Conservation (phyloP, 164 flowering plant species). For the Sextonia rubra region DNA sequence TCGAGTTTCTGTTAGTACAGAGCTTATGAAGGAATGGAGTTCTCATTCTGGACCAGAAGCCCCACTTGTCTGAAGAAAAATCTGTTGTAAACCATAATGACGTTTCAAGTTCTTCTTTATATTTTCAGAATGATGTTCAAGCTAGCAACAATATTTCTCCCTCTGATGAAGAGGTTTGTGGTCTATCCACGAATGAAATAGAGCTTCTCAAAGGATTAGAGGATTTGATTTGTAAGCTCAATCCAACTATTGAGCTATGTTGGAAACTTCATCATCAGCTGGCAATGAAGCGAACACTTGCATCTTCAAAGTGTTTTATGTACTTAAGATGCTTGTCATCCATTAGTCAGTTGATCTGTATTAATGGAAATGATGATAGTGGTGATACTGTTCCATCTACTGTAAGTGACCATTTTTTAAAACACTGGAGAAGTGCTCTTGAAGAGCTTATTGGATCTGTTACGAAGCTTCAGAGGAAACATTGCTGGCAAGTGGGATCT, state of each 20-base stretch:
- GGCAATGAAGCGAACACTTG: conserved; percentile 45
- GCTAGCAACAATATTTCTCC: conserved; percentile 15
- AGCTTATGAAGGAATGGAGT: conserved; percentile 33
- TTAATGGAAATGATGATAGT: conserved; percentile 21
- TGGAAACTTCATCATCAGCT: conserved; percentile 75
- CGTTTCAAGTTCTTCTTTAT: conserved; percentile 19
- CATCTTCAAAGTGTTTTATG: conserved; percentile 50
- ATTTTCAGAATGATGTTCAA: conserved; percentile 40
- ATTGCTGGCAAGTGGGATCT: conserved; percentile 82
- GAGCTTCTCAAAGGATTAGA: conserved; percentile 44
- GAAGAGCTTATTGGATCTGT: conserved; percentile 47
- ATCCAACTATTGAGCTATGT: conserved; percentile 57
- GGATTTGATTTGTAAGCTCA: conserved; percentile 44
- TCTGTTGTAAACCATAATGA: conserved; percentile 14
- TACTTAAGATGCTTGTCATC: conserved; percentile 56
- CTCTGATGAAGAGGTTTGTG: conserved; percentile 2
- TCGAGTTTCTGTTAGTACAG: conserved; percentile 34
- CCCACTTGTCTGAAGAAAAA: conserved; percentile 25
- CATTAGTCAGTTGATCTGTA: conserved; percentile 20
- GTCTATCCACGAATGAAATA: conserved; percentile 39
- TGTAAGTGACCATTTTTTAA: conserved; percentile 20
- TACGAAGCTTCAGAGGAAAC: conserved; percentile 40
- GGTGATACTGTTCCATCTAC: conserved; percentile 20
- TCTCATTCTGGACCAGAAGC: conserved; percentile 26
- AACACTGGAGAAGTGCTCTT: conserved; percentile 53